Percentiles rank a stretch among this genome's conserved stretches.
Evolutionary conservation across 2,329 filamentous ascomycete genomes (phyloP).

Genomic region (Hansfordia pulvinata): DNA sequence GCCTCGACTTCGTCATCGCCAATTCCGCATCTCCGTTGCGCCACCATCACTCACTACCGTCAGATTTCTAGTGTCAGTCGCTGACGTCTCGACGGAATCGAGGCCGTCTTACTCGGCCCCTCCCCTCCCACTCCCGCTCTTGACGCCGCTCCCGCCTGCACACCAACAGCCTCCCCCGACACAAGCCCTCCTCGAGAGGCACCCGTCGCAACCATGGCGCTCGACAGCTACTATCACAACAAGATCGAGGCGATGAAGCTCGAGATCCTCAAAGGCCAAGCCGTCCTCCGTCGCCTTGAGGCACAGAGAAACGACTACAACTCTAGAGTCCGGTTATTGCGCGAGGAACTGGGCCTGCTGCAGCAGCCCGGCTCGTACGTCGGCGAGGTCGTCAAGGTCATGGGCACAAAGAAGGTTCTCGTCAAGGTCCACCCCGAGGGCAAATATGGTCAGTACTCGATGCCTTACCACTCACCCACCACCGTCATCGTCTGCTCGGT

Average conservation of each 20-base stretch:
- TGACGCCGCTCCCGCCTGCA: not conserved
- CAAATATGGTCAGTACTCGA: slow-evolving; percentile 98
- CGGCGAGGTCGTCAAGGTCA: slow-evolving; percentile 99
- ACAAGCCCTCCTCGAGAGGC: not conserved
- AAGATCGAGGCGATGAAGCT: slow-evolving; percentile 99
- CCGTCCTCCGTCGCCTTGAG: slow-evolving; percentile 85
- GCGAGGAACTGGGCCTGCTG: slow-evolving; percentile 88
- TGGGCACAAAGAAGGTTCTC: slow-evolving; percentile 98
- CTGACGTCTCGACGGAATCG: too few species aligned
- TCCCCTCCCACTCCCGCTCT: too few species aligned
- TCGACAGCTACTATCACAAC: slow-evolving; percentile 98
- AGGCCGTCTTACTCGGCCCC: not conserved
- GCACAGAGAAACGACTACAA: slow-evolving; percentile 99
- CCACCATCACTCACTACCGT: too few species aligned
- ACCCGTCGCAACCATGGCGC: slow-evolving; percentile 59
- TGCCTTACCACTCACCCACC: not conserved
- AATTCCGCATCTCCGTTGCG: too few species aligned
- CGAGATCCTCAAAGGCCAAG: slow-evolving; percentile 98
- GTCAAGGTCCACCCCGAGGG: slow-evolving; percentile 99
- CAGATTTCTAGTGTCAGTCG: too few species aligned
- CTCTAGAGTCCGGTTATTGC: slow-evolving; percentile 83
- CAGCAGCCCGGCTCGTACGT: slow-evolving; percentile 98
- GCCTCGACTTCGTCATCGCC: too few species aligned
- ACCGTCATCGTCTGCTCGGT: not conserved
- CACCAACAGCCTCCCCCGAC: not conserved